Percentiles rank a stretch among this genome's conserved stretches.
Evolutionary conservation across 306 rosid genomes (phyloP).

Genomic region (Malus sylvestris): DNA sequence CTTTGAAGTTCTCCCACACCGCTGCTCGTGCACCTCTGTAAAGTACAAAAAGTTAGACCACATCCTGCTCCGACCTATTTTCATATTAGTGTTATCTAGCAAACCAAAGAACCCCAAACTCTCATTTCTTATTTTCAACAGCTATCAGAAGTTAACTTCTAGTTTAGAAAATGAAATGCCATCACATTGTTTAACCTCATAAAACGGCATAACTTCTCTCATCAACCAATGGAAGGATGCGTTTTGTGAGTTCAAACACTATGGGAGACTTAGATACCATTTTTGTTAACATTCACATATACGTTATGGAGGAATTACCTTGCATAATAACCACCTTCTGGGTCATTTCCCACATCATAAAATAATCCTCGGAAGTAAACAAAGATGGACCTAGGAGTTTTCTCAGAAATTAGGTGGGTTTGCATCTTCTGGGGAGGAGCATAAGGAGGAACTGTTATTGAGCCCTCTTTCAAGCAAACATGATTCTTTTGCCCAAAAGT

Average conservation of each 20-base stretch:
- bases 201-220: background rate
- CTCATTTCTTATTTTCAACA: background rate
- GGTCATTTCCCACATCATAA: slow-evolving; percentile 92
- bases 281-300: background rate
- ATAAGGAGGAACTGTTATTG: slow-evolving; percentile 85
- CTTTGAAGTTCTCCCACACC: slow-evolving; percentile 97
- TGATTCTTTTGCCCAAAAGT: slow-evolving; percentile 90
- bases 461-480: slow-evolving; percentile 79
- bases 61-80: background rate
- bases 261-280: background rate
- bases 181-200: background rate
- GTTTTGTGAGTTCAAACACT: background rate
- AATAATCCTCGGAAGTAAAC: slow-evolving; percentile 88
- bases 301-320: slow-evolving; percentile 38
- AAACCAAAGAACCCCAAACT: background rate
- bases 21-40: slow-evolving; percentile 32
- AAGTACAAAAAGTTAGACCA: slow-evolving; percentile 2
- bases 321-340: slow-evolving; percentile 95
- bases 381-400: slow-evolving; percentile 75
- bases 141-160: background rate
- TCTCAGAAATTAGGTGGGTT: slow-evolving; percentile 68
- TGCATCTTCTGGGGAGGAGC: slow-evolving; percentile 96
- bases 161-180: background rate
- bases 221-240: background rate
- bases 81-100: background rate